phyloP scores from a whole-genome alignment of 1,139 yeast genomes.

The Yamadazyma kanchanaburiensis region DNA sequence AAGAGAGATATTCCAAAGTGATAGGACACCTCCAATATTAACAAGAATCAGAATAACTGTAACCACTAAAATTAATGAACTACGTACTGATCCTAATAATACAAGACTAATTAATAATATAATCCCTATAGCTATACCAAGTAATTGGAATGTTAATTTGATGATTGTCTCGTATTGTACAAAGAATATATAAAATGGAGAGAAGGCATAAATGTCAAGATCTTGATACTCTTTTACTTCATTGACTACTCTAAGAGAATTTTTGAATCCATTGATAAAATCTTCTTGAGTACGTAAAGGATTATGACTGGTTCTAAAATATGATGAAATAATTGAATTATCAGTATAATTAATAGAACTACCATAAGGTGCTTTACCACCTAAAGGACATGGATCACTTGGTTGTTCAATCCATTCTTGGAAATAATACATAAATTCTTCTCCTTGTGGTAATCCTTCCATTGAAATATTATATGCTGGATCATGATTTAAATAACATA shows the following conservation, averaged over 20 bases:
- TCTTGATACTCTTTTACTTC: slow-evolving; percentile 44
- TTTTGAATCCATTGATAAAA: slow-evolving; percentile 74
- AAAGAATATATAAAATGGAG: slow-evolving; percentile 89
- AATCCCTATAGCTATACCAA: slow-evolving; percentile 53
- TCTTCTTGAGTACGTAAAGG: slow-evolving; percentile 83
- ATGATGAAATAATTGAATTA: slow-evolving; percentile 49
- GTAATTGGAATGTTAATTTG: slow-evolving; percentile 50
- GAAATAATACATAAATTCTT: slow-evolving; percentile 70
- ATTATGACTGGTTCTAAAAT: slow-evolving; percentile 75
- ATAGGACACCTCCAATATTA: slow-evolving; percentile 79
- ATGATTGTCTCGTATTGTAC: slow-evolving; percentile 78
- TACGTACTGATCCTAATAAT: slow-evolving; percentile 63
- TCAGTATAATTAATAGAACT: slow-evolving; percentile 49
- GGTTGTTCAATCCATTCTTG: slow-evolving; percentile 80
- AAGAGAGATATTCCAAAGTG: slow-evolving; percentile 68
- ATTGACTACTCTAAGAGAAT: slow-evolving; percentile 65
- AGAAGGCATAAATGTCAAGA: slow-evolving; percentile 76
- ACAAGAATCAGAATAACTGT: slow-evolving; percentile 66
- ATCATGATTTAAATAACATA: slow-evolving; percentile 59
- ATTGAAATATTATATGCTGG: slow-evolving; percentile 68
- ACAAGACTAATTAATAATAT: slow-evolving; percentile 54
- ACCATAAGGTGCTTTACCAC: slow-evolving; percentile 92
- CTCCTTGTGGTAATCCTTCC: slow-evolving; percentile 81
- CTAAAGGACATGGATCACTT: slow-evolving; percentile 91
- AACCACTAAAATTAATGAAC: slow-evolving; percentile 53